phyloP scores from a whole-genome alignment of 75 land plant genomes.

The Picea sitchensis region DNA sequence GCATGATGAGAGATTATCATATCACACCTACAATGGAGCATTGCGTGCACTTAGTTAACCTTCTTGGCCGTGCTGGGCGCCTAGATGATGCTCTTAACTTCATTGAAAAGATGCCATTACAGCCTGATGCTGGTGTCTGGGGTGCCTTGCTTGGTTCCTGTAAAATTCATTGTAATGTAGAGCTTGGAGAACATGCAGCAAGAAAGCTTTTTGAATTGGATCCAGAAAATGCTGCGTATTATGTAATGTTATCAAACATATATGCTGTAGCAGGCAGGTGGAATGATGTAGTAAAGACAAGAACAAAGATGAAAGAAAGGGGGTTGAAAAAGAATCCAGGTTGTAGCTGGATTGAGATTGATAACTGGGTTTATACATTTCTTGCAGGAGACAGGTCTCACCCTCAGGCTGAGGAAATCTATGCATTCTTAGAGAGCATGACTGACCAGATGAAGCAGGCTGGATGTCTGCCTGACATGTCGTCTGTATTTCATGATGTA shows the following conservation, averaged over 20 bases:
- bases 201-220: constrained; percentile 23
- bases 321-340: background rate
- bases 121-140: background rate
- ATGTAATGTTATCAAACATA: constrained; percentile 29
- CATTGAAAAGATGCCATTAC: background rate
- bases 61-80: background rate
- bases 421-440: background rate
- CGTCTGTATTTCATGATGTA: background rate
- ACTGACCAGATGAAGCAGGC: background rate
- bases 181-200: background rate
- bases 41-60: background rate
- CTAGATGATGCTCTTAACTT: background rate
- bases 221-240: constrained; percentile 25
- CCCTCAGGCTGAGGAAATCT: background rate
- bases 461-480: background rate
- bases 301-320: constrained; percentile 1
- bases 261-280: constrained; percentile 30
- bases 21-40: constrained; percentile 4
- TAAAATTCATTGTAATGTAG: background rate
- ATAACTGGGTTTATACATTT: background rate
- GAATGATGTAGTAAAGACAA: constrained; percentile 27
- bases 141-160: background rate
- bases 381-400: background rate
- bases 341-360: background rate
- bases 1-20: background rate